Evolutionary conservation across 495 filamentous ascomycete species (phyloP).

Genomic region (Talaromyces stipitatus): DNA sequence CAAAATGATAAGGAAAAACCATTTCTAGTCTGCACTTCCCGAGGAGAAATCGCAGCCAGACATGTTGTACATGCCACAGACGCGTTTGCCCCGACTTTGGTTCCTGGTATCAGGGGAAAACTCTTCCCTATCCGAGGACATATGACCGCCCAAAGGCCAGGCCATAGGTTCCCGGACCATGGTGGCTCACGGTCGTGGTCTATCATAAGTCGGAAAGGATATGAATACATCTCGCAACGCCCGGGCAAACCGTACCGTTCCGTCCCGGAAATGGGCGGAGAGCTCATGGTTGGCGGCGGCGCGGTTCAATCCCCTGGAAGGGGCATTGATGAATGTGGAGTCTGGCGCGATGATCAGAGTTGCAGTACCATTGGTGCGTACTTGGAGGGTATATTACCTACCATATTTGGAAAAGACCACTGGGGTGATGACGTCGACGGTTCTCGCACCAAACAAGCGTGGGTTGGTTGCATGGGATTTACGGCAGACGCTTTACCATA

Average conservation of each 20-base stretch:
- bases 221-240: constrained; percentile 27
- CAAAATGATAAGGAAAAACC: constrained; percentile 2
- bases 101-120: constrained; percentile 33
- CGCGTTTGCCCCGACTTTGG: constrained; percentile 33
- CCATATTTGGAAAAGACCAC: constrained; percentile 13
- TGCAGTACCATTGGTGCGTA: constrained; percentile 9
- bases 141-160: constrained; percentile 34
- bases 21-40: constrained; percentile 25
- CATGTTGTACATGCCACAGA: constrained; percentile 44
- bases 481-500: constrained; percentile 38
- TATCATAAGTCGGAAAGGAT: constrained; percentile 21
- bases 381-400: background rate
- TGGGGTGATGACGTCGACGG: constrained; percentile 8
- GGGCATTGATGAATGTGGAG: constrained; percentile 23
- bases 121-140: constrained; percentile 39
- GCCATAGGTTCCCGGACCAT: constrained; percentile 3
- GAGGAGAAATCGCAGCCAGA: constrained; percentile 24
- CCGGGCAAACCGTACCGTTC: too few relatives aligned
- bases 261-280: constrained; percentile 13
- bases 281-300: constrained; percentile 29
- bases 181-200: constrained; percentile 21
- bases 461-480: constrained; percentile 38
- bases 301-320: constrained; percentile 17
- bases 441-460: constrained; percentile 42
- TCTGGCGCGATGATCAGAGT: constrained; percentile 21